Evolutionary conservation across 2,329 filamentous ascomycete species (phyloP), one percentile per base, ranked within the genome.

Genomic region (Pseudocercospora vitis): DNA sequence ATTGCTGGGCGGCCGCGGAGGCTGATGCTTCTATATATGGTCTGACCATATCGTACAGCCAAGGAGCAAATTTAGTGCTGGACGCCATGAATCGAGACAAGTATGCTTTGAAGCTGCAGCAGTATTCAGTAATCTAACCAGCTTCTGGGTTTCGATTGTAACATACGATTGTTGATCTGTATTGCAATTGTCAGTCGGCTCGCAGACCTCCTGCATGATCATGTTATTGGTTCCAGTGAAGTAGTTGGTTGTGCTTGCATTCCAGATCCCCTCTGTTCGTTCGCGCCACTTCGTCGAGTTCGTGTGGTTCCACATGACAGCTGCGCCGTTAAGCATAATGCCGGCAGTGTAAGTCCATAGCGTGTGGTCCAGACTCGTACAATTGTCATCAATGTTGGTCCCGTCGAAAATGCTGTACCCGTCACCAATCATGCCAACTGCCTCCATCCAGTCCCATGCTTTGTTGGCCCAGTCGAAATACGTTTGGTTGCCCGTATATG

Each of bases 391-490:
- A 47, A 73, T 71, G 46, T 74, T 70, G 33, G 71, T 70, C 42
- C 75, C 75, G 47, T 78, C 75, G 60, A 66, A 77, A 66, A 74
- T 73, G 49, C 72, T 66, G 62, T 70, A 74, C 16, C 56, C 46
- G 2, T 45, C 28, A 21, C 48, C 49, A 57, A 89, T 78, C 55
- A 89, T 74, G 8, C 81, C 79, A 6, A 83, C 70, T 1, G 70
- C 70, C 6, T 48, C 40, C 18, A 63, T 62, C 70, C 70, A 71
- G 45, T 70, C 64, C 67, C 67, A 72, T 31, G 60, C 59, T 35
- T 61, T 61, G 40, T 72, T 70, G 0, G 79, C 80, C 85, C 85
- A 88, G 63, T 88, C 79, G 73, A 75, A 56, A 59, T 87, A 88
- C 0, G 80, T 84, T 51, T 56, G 14, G 47, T 70, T 69, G 31